A percentile compares a stretch with the other conserved stretches of the same genome.
These are phyloP conservation scores for Gyrodon lividus DNA, from an alignment of 768 basidiomycete genomes.

Conservation along the genomic window DNA sequence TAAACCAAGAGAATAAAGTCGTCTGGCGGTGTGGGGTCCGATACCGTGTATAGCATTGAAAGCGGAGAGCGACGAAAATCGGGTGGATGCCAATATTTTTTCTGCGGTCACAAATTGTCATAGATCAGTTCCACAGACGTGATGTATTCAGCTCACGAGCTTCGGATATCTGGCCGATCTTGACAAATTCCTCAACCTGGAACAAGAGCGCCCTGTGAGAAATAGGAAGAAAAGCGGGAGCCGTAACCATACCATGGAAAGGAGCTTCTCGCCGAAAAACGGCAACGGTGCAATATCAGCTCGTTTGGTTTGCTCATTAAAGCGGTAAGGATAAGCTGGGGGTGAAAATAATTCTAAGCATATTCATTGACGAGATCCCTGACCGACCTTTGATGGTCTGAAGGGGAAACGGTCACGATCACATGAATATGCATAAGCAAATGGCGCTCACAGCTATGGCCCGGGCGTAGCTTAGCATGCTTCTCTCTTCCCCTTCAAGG, in stretches of 20 bases:
- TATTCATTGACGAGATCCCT: neutral
- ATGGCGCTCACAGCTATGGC: constrained; percentile 60
- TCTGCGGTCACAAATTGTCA: constrained; percentile 39
- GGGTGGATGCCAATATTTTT: constrained; percentile 44
- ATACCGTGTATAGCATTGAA: constrained; percentile 73
- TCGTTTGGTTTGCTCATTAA: constrained; percentile 38
- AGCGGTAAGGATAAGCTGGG: constrained; percentile 48
- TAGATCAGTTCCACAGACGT: constrained; percentile 14
- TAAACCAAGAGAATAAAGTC: constrained; percentile 62
- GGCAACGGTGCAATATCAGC: constrained; percentile 44
- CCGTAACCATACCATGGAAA: constrained; percentile 42
- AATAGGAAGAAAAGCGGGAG: neutral
- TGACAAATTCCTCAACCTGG: constrained; percentile 64
- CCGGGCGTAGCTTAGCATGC: constrained; percentile 69
- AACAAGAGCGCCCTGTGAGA: neutral
- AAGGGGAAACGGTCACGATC: neutral
- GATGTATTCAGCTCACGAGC: constrained; percentile 36
- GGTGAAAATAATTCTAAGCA: neutral
- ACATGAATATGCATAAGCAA: neutral
- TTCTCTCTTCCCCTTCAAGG: constrained; percentile 65
- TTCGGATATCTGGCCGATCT: constrained; percentile 56
- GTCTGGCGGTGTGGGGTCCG: constrained; percentile 66
- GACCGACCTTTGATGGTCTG: constrained; percentile 49
- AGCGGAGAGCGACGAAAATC: constrained; percentile 53
- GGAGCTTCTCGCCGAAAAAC: constrained; percentile 50